A percentile compares a stretch with the other conserved stretches of the same genome.
Conservation (phyloP, 2,329 filamentous ascomycete genomes). For the Fusarium temperatum region DNA sequence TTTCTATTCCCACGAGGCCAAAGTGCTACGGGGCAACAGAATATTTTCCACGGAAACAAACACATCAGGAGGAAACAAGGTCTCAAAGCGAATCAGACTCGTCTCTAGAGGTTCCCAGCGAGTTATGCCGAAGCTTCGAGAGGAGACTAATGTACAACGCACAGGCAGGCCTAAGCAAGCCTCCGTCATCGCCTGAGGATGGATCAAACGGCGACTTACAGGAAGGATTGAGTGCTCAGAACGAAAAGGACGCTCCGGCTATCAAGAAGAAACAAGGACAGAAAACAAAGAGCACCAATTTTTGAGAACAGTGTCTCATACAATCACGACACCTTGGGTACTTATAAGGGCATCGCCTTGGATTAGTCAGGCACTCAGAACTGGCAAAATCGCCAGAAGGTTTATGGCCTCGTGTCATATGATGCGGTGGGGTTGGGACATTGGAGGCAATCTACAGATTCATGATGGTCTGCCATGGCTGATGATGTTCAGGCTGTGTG, state of each 20-base stretch:
- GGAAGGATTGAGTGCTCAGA: not conserved
- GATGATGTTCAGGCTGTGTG: conserved; percentile 11
- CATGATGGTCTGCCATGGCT: conserved; percentile 8
- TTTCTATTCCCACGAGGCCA: not conserved
- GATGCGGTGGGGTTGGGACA: not conserved
- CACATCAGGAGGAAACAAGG: not conserved
- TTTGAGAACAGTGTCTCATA: not conserved
- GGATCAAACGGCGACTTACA: not conserved
- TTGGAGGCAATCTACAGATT: not conserved
- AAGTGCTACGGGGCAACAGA: not conserved
- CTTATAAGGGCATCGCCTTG: conserved; percentile 2
- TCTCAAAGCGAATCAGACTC: not conserved
- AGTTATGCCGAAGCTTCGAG: not conserved
- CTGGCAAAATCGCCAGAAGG: conserved; percentile 4
- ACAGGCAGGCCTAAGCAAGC: not conserved
- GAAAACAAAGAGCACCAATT: not conserved
- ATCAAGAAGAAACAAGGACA: not conserved
- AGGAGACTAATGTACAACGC: not conserved
- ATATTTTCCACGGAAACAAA: not conserved
- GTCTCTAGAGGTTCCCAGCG: not conserved
- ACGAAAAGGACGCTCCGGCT: not conserved
- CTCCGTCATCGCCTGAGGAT: not conserved
- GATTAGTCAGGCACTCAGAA: conserved; percentile 22
- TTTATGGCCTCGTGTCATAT: not conserved
- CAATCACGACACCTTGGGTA: conserved; percentile 24